These are phyloP conservation scores for Amanita fuliginea DNA, from an alignment of 768 basidiomycete genomes.

Conservation along the genomic window DNA sequence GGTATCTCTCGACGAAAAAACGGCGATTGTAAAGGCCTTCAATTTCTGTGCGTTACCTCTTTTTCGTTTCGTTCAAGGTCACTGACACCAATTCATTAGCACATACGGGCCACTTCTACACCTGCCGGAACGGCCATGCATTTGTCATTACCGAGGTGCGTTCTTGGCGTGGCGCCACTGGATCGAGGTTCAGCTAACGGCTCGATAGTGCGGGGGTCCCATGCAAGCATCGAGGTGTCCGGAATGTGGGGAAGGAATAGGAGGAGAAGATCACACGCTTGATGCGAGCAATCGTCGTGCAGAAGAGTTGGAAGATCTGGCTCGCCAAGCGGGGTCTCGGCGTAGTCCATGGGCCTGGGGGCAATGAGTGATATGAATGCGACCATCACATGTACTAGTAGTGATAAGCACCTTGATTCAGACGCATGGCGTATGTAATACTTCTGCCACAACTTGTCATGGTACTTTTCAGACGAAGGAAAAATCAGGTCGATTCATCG, in stretches of 20 bases:
- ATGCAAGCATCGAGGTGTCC: constrained; percentile 36
- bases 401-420: too few species aligned
- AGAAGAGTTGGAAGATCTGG: constrained; percentile 35
- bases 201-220: constrained; percentile 46
- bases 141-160: constrained; percentile 49
- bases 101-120: constrained; percentile 35
- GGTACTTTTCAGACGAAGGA: constrained; percentile 3
- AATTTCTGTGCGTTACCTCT: constrained; percentile 28
- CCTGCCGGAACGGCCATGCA: constrained; percentile 48
- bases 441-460: neutral
- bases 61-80: neutral
- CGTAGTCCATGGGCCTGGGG: constrained; percentile 21
- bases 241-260: constrained; percentile 45
- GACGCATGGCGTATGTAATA: too few species aligned
- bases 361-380: neutral
- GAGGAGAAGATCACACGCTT: constrained; percentile 34
- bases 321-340: constrained; percentile 17
- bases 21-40: constrained; percentile 37
- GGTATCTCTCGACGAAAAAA: constrained; percentile 42
- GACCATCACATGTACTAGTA: neutral
- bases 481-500: neutral
- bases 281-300: constrained; percentile 31
- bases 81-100: constrained; percentile 14
- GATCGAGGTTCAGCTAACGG: neutral
- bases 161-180: neutral